phyloP scores from a whole-genome alignment of 2,329 filamentous ascomycete genomes.

The Xylariales sp. region DNA sequence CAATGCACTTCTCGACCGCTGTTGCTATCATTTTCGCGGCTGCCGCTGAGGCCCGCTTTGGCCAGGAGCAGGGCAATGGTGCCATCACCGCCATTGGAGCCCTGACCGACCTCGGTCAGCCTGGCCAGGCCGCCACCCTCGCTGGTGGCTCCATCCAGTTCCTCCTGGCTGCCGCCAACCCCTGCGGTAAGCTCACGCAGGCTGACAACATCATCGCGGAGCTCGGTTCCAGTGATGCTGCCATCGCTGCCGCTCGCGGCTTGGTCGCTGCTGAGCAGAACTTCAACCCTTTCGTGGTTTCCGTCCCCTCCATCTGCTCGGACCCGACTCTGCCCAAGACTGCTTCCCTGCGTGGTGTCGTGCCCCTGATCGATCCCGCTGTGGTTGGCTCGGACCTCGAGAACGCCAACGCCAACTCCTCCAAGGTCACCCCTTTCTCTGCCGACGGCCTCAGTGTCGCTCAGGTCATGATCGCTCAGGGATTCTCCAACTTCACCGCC shows the following conservation, averaged over 20 bases:
- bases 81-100: slow-evolving; percentile 48
- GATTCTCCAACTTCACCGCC: slow-evolving; percentile 58
- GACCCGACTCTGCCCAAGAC: slow-evolving; percentile 60
- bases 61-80: slow-evolving; percentile 59
- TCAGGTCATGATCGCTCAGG: slow-evolving; percentile 56
- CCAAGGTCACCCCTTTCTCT: slow-evolving; percentile 49
- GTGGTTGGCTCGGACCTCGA: slow-evolving; percentile 52
- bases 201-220: slow-evolving; percentile 60
- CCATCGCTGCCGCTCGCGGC: slow-evolving; percentile 58
- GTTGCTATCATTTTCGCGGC: slow-evolving; percentile 37
- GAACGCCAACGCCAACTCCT: slow-evolving; percentile 53
- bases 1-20: slow-evolving; percentile 40
- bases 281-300: slow-evolving; percentile 63
- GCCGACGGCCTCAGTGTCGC: slow-evolving; percentile 62
- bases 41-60: slow-evolving; percentile 52
- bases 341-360: slow-evolving; percentile 57
- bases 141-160: slow-evolving; percentile 57
- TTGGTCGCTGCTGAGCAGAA: slow-evolving; percentile 68
- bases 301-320: slow-evolving; percentile 58
- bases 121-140: slow-evolving; percentile 60
- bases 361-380: slow-evolving; percentile 63
- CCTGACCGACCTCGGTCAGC: slow-evolving; percentile 48
- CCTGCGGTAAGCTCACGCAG: slow-evolving; percentile 62
- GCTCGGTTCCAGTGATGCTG: slow-evolving; percentile 55
- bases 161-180: slow-evolving; percentile 60